Percentiles rank a stretch among this genome's conserved stretches.
phyloP scores from a whole-genome alignment of 257 asterid genomes.

The Osmanthus fragrans region DNA sequence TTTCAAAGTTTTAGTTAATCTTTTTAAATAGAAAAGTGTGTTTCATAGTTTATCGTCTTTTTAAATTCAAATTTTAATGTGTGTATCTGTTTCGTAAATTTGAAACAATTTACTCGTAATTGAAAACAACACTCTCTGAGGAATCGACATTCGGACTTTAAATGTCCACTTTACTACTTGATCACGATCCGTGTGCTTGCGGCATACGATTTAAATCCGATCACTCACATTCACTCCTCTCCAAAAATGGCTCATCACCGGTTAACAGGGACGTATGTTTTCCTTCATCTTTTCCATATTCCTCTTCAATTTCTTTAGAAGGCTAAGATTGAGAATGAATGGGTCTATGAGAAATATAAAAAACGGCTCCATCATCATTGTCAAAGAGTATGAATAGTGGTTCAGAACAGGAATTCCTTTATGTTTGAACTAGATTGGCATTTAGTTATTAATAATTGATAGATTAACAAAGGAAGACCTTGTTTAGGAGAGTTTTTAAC shows the following conservation, averaged over 20 bases:
- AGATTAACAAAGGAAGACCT: not conserved
- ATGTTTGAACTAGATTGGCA: not conserved
- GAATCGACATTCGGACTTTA: too few species aligned
- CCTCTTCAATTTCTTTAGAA: not conserved
- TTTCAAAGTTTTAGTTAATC: too few species aligned
- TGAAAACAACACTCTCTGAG: too few species aligned
- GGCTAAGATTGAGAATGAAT: not conserved
- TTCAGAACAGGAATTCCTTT: not conserved
- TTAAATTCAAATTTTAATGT: too few species aligned
- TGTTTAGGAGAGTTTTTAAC: not conserved
- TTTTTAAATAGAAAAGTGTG: too few species aligned
- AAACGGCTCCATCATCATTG: not conserved
- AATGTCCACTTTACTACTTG: too few species aligned
- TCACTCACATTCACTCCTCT: not conserved
- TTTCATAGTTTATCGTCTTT: too few species aligned
- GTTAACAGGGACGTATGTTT: not conserved
- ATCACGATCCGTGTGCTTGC: too few species aligned
- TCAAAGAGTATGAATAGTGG: not conserved
- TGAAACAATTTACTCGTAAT: too few species aligned
- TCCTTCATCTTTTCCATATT: not conserved
- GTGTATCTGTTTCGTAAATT: too few species aligned
- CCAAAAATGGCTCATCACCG: not conserved
- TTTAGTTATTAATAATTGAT: not conserved
- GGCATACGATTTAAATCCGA: too few species aligned
- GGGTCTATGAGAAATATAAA: not conserved